These are phyloP conservation scores for Paecilomyces formosus DNA, from an alignment of 2,329 filamentous ascomycete genomes.

Conservation along the genomic window DNA sequence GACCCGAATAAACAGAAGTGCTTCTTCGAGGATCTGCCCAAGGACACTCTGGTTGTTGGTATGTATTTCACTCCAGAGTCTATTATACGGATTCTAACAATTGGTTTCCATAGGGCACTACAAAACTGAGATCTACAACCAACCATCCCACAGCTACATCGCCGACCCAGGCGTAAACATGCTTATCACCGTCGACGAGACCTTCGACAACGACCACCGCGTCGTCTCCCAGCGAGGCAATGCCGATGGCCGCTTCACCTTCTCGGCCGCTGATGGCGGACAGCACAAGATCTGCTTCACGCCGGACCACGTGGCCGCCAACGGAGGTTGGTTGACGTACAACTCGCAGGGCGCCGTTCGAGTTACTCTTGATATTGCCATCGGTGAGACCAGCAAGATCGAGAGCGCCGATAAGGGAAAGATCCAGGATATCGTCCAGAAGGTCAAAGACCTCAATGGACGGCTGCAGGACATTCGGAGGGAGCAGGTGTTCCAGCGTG, in stretches of 20 bases:
- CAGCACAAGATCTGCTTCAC: conserved; percentile 95
- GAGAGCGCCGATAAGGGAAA: conserved; percentile 91
- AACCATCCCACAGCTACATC: conserved; percentile 59
- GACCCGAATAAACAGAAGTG: conserved; percentile 81
- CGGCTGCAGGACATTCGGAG: conserved; percentile 80
- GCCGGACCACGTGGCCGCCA: conserved; percentile 64
- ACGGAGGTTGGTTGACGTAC: conserved; percentile 63
- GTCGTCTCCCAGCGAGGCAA: conserved; percentile 80
- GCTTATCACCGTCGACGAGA: conserved; percentile 89
- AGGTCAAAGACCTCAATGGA: conserved; percentile 82
- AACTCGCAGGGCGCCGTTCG: conserved; percentile 69
- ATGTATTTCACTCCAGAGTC: conserved; percentile 19
- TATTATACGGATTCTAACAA: not conserved
- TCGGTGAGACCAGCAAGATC: conserved; percentile 89
- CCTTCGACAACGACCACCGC: conserved; percentile 96
- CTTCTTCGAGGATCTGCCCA: conserved; percentile 96
- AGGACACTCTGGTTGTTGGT: conserved; percentile 93
- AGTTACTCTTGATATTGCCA: conserved; percentile 80
- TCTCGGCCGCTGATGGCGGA: conserved; percentile 88
- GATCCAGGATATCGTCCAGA: conserved; percentile 79
- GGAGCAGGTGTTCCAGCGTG: conserved; percentile 94
- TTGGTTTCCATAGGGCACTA: conserved; percentile 59
- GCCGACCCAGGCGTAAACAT: conserved; percentile 71
- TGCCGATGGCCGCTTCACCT: conserved; percentile 78
- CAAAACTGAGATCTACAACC: conserved; percentile 75